Evolutionary conservation across 2,329 filamentous ascomycete species (phyloP).

Genomic region (Fusarium sp.): DNA sequence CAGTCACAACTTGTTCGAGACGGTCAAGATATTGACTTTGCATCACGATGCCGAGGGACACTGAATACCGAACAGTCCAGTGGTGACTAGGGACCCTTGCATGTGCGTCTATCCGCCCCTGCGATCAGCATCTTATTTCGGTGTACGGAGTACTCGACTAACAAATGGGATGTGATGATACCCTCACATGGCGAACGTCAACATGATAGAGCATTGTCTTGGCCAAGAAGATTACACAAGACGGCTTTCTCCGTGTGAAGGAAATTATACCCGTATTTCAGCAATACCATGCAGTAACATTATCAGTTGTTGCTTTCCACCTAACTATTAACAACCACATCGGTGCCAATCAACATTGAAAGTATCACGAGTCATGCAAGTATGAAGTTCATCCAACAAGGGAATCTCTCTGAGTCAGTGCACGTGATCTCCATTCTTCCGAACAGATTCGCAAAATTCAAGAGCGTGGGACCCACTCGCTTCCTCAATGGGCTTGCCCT

Average conservation of each 20-base stretch:
- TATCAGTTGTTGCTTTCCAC: not conserved
- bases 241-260: too few relatives aligned
- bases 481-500: constrained; percentile 55
- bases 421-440: constrained; percentile 69
- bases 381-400: not conserved
- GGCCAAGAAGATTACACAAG: not conserved
- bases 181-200: not conserved
- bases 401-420: not conserved
- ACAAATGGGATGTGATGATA: not conserved
- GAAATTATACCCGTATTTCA: not conserved
- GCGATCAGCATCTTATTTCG: constrained; percentile 32
- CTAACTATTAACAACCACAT: not conserved
- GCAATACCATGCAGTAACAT: not conserved
- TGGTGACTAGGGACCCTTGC: constrained; percentile 3
- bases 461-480: constrained; percentile 43
- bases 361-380: constrained; percentile 21
- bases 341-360: not conserved
- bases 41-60: constrained; percentile 19
- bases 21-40: constrained; percentile 18
- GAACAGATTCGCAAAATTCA: not conserved
- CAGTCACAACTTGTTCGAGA: constrained; percentile 1
- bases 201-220: not conserved
- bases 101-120: not conserved
- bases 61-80: not conserved
- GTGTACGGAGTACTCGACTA: not conserved